Percentiles rank a stretch among this genome's conserved stretches.
phyloP scores from a whole-genome alignment of 1,284 basidiomycete species.

The Ganoderma meredithae region DNA sequence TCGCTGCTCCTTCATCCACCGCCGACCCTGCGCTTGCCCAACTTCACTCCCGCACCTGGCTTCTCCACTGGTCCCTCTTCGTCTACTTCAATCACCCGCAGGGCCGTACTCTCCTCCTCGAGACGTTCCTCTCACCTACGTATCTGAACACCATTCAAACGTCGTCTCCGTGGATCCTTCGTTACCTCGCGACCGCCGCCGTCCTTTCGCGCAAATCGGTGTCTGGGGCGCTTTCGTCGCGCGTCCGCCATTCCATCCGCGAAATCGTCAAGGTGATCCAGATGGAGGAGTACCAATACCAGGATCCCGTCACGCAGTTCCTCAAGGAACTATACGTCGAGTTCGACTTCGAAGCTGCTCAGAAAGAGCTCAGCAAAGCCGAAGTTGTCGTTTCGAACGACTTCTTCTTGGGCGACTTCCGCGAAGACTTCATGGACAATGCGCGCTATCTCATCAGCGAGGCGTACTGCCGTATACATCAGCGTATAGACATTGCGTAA shows the following conservation, averaged over 20 bases:
- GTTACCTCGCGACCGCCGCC: conserved; percentile 94
- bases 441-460: conserved; percentile 96
- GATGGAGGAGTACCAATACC: conserved; percentile 94
- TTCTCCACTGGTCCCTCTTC: conserved; percentile 98
- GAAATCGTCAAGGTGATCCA: conserved; percentile 92
- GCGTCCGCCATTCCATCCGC: conserved; percentile 84
- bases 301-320: conserved; percentile 94
- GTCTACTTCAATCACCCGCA: conserved; percentile 98
- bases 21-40: conserved; percentile 73
- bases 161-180: conserved; percentile 92
- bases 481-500: conserved; percentile 93
- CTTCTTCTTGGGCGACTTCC: conserved; percentile 93
- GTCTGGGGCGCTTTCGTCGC: conserved; percentile 58
- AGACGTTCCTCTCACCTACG: conserved; percentile 94
- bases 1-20: conserved; percentile 50
- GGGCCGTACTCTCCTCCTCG: conserved; percentile 92
- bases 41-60: conserved; percentile 96
- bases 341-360: conserved; percentile 91
- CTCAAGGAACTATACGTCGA: conserved; percentile 93
- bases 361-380: conserved; percentile 81
- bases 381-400: conserved; percentile 89
- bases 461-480: conserved; percentile 97
- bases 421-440: conserved; percentile 95
- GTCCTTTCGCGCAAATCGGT: conserved; percentile 85
- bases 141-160: conserved; percentile 99